Percentiles rank a stretch among this genome's conserved stretches.
These are phyloP conservation scores for Magnolia sinica DNA, from an alignment of 164 flowering plant genomes.

Conservation along the genomic window DNA sequence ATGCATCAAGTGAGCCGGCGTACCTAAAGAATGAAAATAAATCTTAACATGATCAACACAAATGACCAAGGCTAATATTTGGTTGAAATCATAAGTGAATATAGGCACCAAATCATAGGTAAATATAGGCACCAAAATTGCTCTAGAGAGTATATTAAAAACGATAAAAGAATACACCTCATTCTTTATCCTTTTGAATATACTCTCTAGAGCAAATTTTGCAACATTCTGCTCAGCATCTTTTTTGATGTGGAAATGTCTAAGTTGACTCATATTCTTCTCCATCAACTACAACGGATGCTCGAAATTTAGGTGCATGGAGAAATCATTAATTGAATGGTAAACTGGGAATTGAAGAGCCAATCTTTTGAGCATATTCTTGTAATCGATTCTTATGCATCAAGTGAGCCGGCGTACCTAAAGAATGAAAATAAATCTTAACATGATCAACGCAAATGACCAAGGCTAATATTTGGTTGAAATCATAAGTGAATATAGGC, in stretches of 20 bases:
- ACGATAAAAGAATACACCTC: slow-evolving; percentile 31
- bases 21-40: slow-evolving; percentile 8
- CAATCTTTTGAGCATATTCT: slow-evolving; percentile 38
- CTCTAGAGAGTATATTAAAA: no score
- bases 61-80: no score
- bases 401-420: slow-evolving; percentile 15
- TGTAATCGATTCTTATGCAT: slow-evolving; percentile 44
- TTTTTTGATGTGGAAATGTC: slow-evolving; percentile 36
- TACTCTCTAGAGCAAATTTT: slow-evolving; percentile 31
- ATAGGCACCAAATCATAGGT: no score
- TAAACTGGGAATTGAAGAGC: slow-evolving; percentile 37
- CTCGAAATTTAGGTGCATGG: slow-evolving; percentile 40
- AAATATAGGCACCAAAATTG: no score
- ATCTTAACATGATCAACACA: no score
- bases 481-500: no score
- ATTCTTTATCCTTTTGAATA: slow-evolving; percentile 27
- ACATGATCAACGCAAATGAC: no score
- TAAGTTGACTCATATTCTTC: slow-evolving; percentile 23
- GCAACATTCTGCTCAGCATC: slow-evolving; percentile 63
- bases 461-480: no score
- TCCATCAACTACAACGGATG: slow-evolving; percentile 44
- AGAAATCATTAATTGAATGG: slow-evolving; percentile 25
- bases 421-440: neutral
- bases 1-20: slow-evolving; percentile 19
- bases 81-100: no score